Base-by-base conservation (phyloP, 2,329 filamentous ascomycete species). In the Aspergillus jensenii region DNA sequence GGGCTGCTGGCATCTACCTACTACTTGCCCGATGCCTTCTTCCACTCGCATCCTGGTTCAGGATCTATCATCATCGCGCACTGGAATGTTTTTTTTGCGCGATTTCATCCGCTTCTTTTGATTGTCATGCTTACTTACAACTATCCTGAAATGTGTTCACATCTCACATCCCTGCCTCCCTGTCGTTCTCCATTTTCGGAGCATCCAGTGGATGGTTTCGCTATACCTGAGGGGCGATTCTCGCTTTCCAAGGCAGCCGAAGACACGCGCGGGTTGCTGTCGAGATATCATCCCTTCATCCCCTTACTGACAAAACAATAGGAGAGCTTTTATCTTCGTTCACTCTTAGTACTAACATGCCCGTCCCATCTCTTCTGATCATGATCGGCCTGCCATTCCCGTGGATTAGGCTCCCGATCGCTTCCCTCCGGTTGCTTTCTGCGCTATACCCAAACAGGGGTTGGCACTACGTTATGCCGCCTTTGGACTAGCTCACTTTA, bases 381-480 rank as follows among this genome's bases (percentile, higher is more conserved):
- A 31, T 54, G 44, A 54, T 54, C 56, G 27, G 50, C 33, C 45
- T 48, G 44, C 44, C 46, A 51, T 19, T 57, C 46, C n/a, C 19
- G 35, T 37, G 4, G 35, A 37, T 37, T n/a, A 37, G 45, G 46
- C 35, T 50, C 46, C 43, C 37, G 44, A 47, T 52, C 44, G 41
- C 37, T 12, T 37, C 14, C 35, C 35, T 14, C 27, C 44, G 25
- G 17, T 21, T 51, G 23, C 33, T 33, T 51, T 51, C 31, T 40
- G 46, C 46, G 49, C 58, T 57, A 58, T 55, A 7, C 58, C 58
- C 19, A 41, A 60, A 49, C 33, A 46, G 33, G 50, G n/a, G 25
- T 50, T 51, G 45, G 48, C 44, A 57, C 33, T 27, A 55, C 33
- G 40, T 37, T 48, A 54, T 49, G 4, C 54, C 39, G 6, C 14